phyloP scores from a whole-genome alignment of 192 early-diverging fungal genomes.

The Powellomyces hirtus region DNA sequence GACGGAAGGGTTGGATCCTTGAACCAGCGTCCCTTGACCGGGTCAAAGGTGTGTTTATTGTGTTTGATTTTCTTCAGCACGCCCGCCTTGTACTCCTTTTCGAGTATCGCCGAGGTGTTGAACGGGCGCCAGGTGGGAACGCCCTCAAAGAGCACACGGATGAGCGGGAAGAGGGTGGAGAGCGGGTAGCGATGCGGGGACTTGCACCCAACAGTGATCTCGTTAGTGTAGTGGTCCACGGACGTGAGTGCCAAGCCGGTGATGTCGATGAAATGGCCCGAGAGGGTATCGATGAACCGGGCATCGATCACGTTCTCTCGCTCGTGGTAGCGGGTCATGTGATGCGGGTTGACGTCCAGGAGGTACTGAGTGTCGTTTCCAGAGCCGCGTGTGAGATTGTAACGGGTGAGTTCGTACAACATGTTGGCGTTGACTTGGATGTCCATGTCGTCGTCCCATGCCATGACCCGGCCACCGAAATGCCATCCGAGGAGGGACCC shows the following conservation, averaged over 20 bases:
- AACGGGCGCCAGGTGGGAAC: constrained; percentile 32
- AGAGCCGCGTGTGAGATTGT: not conserved
- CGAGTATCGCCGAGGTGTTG: constrained; percentile 1
- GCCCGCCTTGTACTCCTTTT: constrained; percentile 18
- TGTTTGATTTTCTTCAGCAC: not conserved
- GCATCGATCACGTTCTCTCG: constrained; percentile 38
- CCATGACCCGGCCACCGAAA: constrained; percentile 33
- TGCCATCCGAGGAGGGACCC: constrained; percentile 45
- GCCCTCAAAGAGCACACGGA: constrained; percentile 24
- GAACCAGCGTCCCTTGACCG: not conserved
- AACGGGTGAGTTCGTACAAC: constrained; percentile 16
- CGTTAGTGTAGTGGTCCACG: not conserved
- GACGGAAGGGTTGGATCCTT: not conserved
- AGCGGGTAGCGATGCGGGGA: constrained; percentile 23
- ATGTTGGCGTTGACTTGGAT: constrained; percentile 28
- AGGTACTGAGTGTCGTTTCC: constrained; percentile 9
- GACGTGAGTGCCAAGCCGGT: constrained; percentile 25
- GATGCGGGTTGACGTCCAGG: constrained; percentile 35
- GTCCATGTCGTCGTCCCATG: constrained; percentile 45
- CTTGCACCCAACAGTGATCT: constrained; percentile 24
- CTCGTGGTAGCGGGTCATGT: constrained; percentile 8
- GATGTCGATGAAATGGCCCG: constrained; percentile 38
- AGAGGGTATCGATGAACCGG: constrained; percentile 34
- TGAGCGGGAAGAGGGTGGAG: constrained; percentile 16
- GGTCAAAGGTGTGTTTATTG: not conserved